Base-by-base conservation (phyloP, 2,329 filamentous ascomycete genomes). In the Emergomyces orientalis region DNA sequence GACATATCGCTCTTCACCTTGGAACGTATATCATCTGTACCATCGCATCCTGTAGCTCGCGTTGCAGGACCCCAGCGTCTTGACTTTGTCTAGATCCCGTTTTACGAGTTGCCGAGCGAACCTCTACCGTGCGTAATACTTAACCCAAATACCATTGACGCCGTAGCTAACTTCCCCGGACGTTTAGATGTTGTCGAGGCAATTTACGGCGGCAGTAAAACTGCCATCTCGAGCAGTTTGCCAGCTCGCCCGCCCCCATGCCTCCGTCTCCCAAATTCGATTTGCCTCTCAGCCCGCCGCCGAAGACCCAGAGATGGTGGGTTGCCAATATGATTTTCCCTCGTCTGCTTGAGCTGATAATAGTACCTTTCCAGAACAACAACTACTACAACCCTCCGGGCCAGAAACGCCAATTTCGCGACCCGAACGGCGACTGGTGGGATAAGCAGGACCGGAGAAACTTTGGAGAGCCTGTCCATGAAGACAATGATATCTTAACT, bases 371-470 rank as follows among this genome's bases (percentile, higher is more conserved):
- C 45, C 59, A 80, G 78, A 80, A 80, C 65, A 74, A 74, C 65
- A 75, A 75, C 68, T 81, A 80, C 67, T 73, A 76, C 65, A 81
- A 81, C 67, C 79, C 79, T 67, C 78, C 78, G 54, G 71, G 82
- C 62, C 80, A 93, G 77, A 97, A 96, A 83, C 89, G 93, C 70
- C 88, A 91, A 76, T 89, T 91, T 80, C 90, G 94, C 75, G 94
- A 97, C 77, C 94, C 95, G 43, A 85, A 97, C 75, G 93, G 78
- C 73, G 87, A 90, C 74, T 99, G 91, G 91, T 97, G 91, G 90
- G 93, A 99, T 79, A 89, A 91, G 77, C 94, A 99, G 80, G 94
- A 97, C 78, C 88, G 92, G 75, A 86, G 94, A 72, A 97, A 99
- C 83, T 97, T 90, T 75, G 92, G 92, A 77, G 95, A 99, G 78